Base-by-base conservation (phyloP, 225 moss, liverwort and hornwort species). In the Marchantia polymorpha region DNA sequence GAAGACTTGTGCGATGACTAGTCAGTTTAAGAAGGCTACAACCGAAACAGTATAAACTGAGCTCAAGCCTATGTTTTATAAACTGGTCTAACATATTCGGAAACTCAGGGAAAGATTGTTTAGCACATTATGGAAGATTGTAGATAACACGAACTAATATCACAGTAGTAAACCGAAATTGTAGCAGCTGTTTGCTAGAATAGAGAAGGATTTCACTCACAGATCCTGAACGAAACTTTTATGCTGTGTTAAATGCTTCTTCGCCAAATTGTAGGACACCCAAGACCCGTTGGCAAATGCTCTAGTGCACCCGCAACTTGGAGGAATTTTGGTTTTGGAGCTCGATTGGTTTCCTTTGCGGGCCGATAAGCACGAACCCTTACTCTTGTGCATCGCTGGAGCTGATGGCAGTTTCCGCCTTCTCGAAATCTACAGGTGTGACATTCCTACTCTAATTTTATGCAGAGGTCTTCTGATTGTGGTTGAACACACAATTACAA, bases 321-420 rank as follows among this genome's bases (percentile, higher is more conserved):
- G 91, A 78, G 99, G 95, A 22, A 92, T 95, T 83, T 79, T 95
- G 85, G 99, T 99, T 72, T 79, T 99, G 84, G 99, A 99, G 88
- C 85, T 99, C 80, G 99, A 99, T 77, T 99, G 99, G 99, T 93
- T 95, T 70, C 99, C 99, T 17, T 83, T 95, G 82, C 91, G 95
- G 67, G 89, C 93, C 82, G 99, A 99, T 84, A 99, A 91, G 88
- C 89, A 92, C 79, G 99, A 95, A 86, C 99, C 99, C 72, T 82
- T 99, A 79, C 86, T 99, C 53, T 88, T 99, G 88, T 99, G 99
- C 81, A 86, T 99, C 52, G 93, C 90, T 56, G 99, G 99, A 82
- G 99, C 99, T 72, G 99, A 99, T 85, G 95, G 99, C 74, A 99
- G 95, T 77, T 99, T 93, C 85, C 99, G 99, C 78, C 90, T 95